Conservation (phyloP, 2,329 filamentous ascomycete species). For the Fusarium abutilonis region DNA sequence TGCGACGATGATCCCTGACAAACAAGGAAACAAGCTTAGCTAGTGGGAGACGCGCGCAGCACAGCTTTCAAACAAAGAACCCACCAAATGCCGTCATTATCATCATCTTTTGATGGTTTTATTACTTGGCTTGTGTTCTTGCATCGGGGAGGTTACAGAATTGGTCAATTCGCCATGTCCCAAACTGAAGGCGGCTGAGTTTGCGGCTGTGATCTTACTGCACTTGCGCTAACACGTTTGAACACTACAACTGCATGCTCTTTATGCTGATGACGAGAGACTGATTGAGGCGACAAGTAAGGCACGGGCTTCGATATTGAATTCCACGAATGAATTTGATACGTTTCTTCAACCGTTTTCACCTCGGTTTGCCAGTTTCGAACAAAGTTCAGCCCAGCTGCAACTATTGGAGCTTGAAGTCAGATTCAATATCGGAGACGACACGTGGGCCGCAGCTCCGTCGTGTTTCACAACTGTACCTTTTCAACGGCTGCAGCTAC, state of each 20-base stretch:
- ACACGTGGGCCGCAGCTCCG: constrained; percentile 26
- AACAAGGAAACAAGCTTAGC: constrained; percentile 37
- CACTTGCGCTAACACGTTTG: neutral
- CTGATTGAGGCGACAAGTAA: constrained; percentile 8
- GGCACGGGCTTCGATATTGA: constrained; percentile 9
- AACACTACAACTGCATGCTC: constrained; percentile 31
- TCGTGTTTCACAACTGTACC: constrained; percentile 17
- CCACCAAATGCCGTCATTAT: constrained; percentile 35
- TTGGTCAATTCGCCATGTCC: constrained; percentile 8
- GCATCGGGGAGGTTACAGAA: constrained; percentile 1
- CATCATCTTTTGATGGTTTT: constrained; percentile 19
- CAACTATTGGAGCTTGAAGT: constrained; percentile 12
- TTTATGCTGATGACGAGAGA: constrained; percentile 32
- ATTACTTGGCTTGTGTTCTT: constrained; percentile 5
- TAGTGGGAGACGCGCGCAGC: constrained; percentile 6
- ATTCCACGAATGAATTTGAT: constrained; percentile 3
- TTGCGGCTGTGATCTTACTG: constrained; percentile 4
- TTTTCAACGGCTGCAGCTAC: constrained; percentile 24
- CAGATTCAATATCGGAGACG: constrained; percentile 18
- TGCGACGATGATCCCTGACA: constrained; percentile 26
- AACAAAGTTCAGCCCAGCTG: constrained; percentile 31
- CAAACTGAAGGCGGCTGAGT: neutral
- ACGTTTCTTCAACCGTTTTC: neutral
- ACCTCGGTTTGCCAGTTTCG: neutral
- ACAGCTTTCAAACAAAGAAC: constrained; percentile 8